Evolutionary conservation across 1,284 basidiomycete species (phyloP).

Genomic region (Trametes polyzona): DNA sequence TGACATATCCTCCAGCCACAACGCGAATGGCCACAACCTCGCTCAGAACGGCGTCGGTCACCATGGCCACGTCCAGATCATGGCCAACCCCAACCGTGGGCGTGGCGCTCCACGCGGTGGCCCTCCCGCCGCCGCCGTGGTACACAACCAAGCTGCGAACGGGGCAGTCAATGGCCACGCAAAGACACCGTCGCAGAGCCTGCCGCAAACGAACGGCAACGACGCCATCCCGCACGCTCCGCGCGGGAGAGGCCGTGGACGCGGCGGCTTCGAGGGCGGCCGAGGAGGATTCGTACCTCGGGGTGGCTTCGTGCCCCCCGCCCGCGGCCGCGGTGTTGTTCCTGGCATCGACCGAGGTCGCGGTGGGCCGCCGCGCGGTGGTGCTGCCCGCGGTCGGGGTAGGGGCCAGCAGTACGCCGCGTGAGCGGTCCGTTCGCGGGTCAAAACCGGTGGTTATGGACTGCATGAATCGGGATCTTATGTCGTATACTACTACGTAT

Average conservation of each 20-base stretch:
- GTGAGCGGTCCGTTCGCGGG: background rate
- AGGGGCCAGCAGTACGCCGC: background rate
- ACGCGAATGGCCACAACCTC: slow-evolving; percentile 4
- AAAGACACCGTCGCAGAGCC: slow-evolving; percentile 6
- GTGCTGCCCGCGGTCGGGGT: background rate
- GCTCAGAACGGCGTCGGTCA: slow-evolving; percentile 12
- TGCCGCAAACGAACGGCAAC: background rate
- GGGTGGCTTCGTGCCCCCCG: slow-evolving; percentile 10
- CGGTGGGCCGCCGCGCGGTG: slow-evolving; percentile 14
- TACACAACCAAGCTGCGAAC: slow-evolving; percentile 6
- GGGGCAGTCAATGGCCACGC: slow-evolving; percentile 16
- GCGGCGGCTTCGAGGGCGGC: slow-evolving; percentile 2
- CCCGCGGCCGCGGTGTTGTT: slow-evolving; percentile 38
- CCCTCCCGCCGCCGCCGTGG: background rate
- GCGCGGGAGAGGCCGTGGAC: slow-evolving; percentile 35
- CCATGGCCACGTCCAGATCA: slow-evolving; percentile 48
- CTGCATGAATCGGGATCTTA: background rate
- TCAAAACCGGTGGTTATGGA: background rate
- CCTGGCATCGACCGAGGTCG: slow-evolving; percentile 26
- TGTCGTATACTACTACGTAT: background rate
- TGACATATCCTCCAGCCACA: slow-evolving; percentile 25
- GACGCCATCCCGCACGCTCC: background rate
- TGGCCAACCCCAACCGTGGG: slow-evolving; percentile 74
- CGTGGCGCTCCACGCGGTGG: slow-evolving; percentile 38
- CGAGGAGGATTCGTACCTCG: background rate